A percentile compares a stretch with the other conserved stretches of the same genome.
Conservation (phyloP, 257 asterid species). For the Lithospermum erythrorhizon region DNA sequence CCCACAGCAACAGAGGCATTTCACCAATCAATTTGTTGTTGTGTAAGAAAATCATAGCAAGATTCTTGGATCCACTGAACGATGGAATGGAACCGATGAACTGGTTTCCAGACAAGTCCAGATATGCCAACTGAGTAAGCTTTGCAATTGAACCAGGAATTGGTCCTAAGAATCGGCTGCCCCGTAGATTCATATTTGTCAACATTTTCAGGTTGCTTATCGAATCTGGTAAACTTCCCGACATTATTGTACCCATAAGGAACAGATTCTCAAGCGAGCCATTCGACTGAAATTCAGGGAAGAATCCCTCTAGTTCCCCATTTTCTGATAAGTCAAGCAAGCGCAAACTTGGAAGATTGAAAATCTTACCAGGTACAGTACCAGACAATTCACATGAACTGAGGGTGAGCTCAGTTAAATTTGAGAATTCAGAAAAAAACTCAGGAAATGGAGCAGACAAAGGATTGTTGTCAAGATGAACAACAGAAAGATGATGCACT, state of each 20-base stretch:
- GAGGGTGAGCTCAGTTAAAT: slow-evolving; percentile 28
- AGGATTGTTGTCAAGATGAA: slow-evolving; percentile 30
- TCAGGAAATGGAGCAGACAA: slow-evolving; percentile 22
- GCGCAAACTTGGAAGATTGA: slow-evolving; percentile 23
- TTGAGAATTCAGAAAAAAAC: slow-evolving; percentile 19
- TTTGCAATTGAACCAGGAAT: slow-evolving; percentile 29
- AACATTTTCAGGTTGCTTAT: slow-evolving; percentile 25
- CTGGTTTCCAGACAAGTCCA: slow-evolving; percentile 28
- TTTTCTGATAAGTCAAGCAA: slow-evolving; percentile 28
- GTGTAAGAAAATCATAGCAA: slow-evolving; percentile 19
- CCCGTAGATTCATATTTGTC: slow-evolving; percentile 21
- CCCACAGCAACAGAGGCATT: slow-evolving; percentile 27
- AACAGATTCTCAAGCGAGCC: slow-evolving; percentile 16
- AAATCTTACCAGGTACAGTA: slow-evolving; percentile 24
- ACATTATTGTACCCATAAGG: slow-evolving; percentile 28
- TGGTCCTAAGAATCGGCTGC: slow-evolving; percentile 33
- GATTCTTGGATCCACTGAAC: slow-evolving; percentile 30
- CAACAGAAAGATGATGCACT: slow-evolving; percentile 27
- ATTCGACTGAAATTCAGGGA: slow-evolving; percentile 12
- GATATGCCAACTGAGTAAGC: slow-evolving; percentile 19
- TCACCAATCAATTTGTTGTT: slow-evolving; percentile 29
- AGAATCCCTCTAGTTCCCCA: slow-evolving; percentile 8
- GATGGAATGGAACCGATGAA: slow-evolving; percentile 34
- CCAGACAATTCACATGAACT: slow-evolving; percentile 31
- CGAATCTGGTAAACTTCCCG: slow-evolving; percentile 32